Evolutionary conservation across 169 alveolate species (phyloP), one percentile per base, ranked within the genome.

Genomic region (Eimeria necatrix): DNA sequence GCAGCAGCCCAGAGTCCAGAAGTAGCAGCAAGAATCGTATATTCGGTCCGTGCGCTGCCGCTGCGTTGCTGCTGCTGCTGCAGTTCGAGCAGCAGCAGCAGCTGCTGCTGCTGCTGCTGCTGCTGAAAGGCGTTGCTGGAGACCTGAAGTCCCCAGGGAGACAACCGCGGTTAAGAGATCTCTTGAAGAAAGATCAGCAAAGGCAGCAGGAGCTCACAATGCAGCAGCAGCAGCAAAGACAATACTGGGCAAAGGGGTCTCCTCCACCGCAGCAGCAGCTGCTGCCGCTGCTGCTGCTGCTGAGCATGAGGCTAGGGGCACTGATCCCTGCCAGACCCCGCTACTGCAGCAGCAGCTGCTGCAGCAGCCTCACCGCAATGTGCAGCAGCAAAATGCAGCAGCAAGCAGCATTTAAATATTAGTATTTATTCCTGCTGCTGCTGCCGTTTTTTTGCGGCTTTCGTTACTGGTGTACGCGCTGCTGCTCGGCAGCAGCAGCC

Each of bases 141-240:
- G 71, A 24, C 71, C 71, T 60, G 32, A 24, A 60, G 71, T 20
- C 71, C 32, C 71, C 71, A 16, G 32, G 20, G 16, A 60, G 4
- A 16, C 9, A 60, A 24, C 71, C 10, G 71, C 71, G 4, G 71
- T 5, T 9, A 60, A 4, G 22, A 9, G 4, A 60, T 16, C 16
- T 16, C 71, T 24, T 60, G 20, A 60, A 60, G 26, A 60, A 24
- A 60, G 20, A 60, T 6, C n/a, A 60, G 4, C 4, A 24, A 4
- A 16, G 22, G n/a, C 16, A 60, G 71, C 10, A 24, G 22, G 16
- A 60, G 71, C 71, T 16, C 10, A 60, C 71, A 20, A n/a, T 70
- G 81, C 81, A 70, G 81, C 81, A 70, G 81, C 81, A 18, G 81
- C 81, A n/a, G 81, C 81, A 24, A 70, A 70, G 81, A 70, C 81